Evolutionary conservation across 2,329 filamentous ascomycete genomes (phyloP).

Genomic region (Dendrostoma leiphaemia): DNA sequence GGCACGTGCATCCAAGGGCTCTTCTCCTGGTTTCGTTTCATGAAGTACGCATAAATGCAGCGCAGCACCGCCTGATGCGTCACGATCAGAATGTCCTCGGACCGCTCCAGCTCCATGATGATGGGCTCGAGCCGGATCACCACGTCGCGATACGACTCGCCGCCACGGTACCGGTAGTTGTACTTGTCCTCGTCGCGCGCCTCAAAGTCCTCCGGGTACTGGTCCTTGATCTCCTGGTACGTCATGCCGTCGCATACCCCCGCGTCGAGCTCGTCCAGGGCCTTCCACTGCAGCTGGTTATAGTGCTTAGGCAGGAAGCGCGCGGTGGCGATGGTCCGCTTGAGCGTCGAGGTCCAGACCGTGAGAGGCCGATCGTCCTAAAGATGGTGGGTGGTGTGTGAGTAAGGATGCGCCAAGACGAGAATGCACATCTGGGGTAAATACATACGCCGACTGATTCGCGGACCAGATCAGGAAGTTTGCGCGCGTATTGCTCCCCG

Average conservation of each 20-base stretch:
- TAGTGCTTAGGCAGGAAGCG: slow-evolving; percentile 77
- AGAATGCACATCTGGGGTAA: not conserved
- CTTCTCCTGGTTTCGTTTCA: slow-evolving; percentile 90
- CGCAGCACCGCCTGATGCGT: slow-evolving; percentile 95
- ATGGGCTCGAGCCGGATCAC: slow-evolving; percentile 97
- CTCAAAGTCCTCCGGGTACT: slow-evolving; percentile 90
- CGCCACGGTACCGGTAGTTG: slow-evolving; percentile 97
- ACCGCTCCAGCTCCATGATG: slow-evolving; percentile 97
- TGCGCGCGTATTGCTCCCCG: slow-evolving; percentile 82
- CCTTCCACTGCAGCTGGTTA: slow-evolving; percentile 98
- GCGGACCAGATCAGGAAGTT: slow-evolving; percentile 79
- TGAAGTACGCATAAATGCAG: slow-evolving; percentile 98
- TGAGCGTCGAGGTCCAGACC: slow-evolving; percentile 63
- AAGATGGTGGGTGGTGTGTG: not conserved
- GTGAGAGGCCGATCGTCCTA: slow-evolving; percentile 60
- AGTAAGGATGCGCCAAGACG: slow-evolving; percentile 25
- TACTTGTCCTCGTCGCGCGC: slow-evolving; percentile 98
- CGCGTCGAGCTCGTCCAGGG: slow-evolving; percentile 92
- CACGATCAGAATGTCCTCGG: slow-evolving; percentile 95
- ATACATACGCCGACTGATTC: slow-evolving; percentile 78
- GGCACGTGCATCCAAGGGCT: slow-evolving; percentile 99
- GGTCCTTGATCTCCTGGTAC: slow-evolving; percentile 89
- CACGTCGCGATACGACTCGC: slow-evolving; percentile 93
- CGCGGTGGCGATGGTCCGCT: slow-evolving; percentile 87
- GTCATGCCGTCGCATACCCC: slow-evolving; percentile 96